Base-by-base conservation (phyloP, 1,284 basidiomycete genomes). In the Stygiomarasmius scandens region DNA sequence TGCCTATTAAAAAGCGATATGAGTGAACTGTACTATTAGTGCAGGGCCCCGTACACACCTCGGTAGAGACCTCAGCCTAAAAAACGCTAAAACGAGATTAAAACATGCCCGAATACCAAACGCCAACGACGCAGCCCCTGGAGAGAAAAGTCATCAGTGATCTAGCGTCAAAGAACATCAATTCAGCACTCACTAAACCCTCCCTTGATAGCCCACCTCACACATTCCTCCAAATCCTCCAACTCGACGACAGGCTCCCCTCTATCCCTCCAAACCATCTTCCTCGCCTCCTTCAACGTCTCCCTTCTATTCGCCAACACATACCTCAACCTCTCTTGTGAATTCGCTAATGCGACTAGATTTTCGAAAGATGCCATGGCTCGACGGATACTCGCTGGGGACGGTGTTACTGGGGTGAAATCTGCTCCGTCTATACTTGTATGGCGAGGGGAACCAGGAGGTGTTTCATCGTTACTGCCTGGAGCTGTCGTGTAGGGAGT, bases 221-320 rank as follows among this genome's bases (percentile, higher is more conserved):
- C 66, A 59, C 91, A 91, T 57, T 89, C 84, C 70, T 86, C 83
- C 20, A 90, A 64, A 60, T 87, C 86, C 38, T 78, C 69, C 6
- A 96, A 73, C 60, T 92, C 85, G 1, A 84, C 82, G 0, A 86
- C 85, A 41, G 86, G 85, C 72, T 95, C 89, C 3, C 92, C 92
- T 62, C 84, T 77, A 63, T 90, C 86, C 34, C 94, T 80, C 93
- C 94, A 96, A 1, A 96, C 85, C 66, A 93, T 87, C 68, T 83
- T 87, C 45, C 84, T 77, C 0, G 92, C 88, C 56, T 87, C 87
- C 58, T 75, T 80, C 43, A 92, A 76, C 1, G 81, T 76, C 59
- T 89, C 84, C 64, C 90, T 89, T 69, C 92, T 85, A 67, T 92
- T 92, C 11, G 90, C 89, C 50, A 92, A 79, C 11, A 85, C 89